Evolutionary conservation across 1,284 basidiomycete species (phyloP), one percentile per base, ranked within the genome.

Genomic region (Irpex sp.): DNA sequence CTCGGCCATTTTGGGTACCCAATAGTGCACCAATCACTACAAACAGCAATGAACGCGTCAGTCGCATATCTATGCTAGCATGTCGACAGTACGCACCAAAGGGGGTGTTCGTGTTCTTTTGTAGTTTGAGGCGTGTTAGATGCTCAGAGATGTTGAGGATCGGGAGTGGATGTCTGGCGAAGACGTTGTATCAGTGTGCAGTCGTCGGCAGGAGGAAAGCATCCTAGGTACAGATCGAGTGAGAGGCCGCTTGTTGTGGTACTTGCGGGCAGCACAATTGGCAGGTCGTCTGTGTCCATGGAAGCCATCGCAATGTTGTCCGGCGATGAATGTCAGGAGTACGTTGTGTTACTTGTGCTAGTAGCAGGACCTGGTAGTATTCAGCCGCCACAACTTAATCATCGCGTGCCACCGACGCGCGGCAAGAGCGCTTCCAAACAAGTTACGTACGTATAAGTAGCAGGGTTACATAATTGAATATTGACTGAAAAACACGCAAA

Each of bases 141-240:
- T 98, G 96, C 72, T 99, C 97, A 1, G 96, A 97, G 69, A 99
- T 92, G 77, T 96, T 98, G 67, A 99, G 85, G 73, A 99, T 95
- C 7, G 97, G 94, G 15, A 98, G 84, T 34, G 97, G 97, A 77
- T 99, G 97, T 61, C 95, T 97, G 72, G 66, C 40, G 40, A 57
- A 59, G 40, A 55, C 44, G 60, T n/a, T 5, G 37, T 54, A 19
- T 15, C 37, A 37, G 19, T 17, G 7, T 48, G 56, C 26, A 47
- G 9, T 9, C 52, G 7, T 49, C 26, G 55, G 26, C 21, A n/a
- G 17, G 13, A 36, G 19, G 5, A 17, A 21, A 56, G 31, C 21
- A 5, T 56, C 21, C 19, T 57, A 75, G 88, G 67, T 70, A 92
- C 90, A 92, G 76, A 36, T 88, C 86, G 62, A 92, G 77, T 2